Conservation (phyloP, 495 filamentous ascomycete species). For the Hypoxylon cercidicola region DNA sequence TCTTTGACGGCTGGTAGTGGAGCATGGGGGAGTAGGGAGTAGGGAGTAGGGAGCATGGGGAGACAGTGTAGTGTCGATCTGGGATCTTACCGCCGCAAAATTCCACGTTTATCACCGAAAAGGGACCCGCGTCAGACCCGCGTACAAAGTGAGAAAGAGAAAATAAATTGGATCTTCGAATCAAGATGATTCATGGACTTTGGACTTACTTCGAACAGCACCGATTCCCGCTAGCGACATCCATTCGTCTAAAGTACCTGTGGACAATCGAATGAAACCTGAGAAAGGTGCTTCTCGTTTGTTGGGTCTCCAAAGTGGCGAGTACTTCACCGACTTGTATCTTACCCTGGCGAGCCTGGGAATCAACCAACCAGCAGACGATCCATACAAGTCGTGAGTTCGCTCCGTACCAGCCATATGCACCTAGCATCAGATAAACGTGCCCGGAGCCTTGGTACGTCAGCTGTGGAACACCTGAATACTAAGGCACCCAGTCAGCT, state of each 20-base stretch:
- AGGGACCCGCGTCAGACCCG: slow-evolving; percentile 1
- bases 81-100: slow-evolving; percentile 11
- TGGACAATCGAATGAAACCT: neutral
- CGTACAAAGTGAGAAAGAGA: too few relatives aligned
- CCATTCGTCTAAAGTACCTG: neutral
- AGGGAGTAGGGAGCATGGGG: neutral
- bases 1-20: neutral
- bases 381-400: slow-evolving; percentile 13
- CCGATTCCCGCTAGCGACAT: neutral
- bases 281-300: slow-evolving; percentile 9
- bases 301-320: slow-evolving; percentile 22
- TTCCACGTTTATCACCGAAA: slow-evolving; percentile 14
- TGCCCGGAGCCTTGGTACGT: slow-evolving; percentile 10
- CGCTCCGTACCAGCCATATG: neutral
- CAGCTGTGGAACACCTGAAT: too few relatives aligned
- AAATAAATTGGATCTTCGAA: neutral
- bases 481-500: too few relatives aligned
- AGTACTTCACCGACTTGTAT: too few relatives aligned
- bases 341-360: neutral
- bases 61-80: neutral
- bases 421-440: neutral
- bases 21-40: too few relatives aligned
- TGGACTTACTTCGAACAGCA: neutral
- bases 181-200: slow-evolving; percentile 6
- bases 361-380: slow-evolving; percentile 5